Conservation (phyloP, 192 early-diverging fungal genomes). For the Coemansia sp. region DNA sequence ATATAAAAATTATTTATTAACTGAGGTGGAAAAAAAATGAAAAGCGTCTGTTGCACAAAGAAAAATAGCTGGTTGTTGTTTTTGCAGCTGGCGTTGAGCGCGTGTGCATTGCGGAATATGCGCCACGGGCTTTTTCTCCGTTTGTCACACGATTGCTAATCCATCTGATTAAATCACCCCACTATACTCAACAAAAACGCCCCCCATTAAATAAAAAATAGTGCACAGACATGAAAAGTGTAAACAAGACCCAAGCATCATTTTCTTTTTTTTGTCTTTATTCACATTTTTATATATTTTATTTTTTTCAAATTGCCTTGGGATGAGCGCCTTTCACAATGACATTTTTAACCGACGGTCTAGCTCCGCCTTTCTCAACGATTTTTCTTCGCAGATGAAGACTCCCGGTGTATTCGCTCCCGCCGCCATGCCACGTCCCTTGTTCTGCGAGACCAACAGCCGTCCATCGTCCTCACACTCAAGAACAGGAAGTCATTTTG, state of each 20-base stretch:
- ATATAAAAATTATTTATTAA: neutral
- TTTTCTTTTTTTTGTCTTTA: neutral
- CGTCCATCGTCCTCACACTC: conserved; percentile 11
- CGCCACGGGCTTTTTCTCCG: neutral
- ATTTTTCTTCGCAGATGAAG: conserved; percentile 25
- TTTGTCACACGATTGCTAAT: neutral
- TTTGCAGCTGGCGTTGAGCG: neutral
- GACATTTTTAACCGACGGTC: conserved; percentile 40
- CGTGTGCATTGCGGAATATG: neutral
- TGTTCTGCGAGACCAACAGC: conserved; percentile 25
- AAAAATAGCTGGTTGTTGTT: neutral
- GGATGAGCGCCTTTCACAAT: conserved; percentile 52
- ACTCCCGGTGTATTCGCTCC: conserved; percentile 42
- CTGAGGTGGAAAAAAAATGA: neutral
- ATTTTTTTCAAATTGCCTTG: neutral
- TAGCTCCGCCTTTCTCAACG: conserved; percentile 2
- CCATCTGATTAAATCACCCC: neutral
- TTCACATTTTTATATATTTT: conserved; percentile 8
- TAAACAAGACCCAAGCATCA: neutral
- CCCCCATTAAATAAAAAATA: neutral
- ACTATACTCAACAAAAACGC: conserved; percentile 5
- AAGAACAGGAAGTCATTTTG: conserved; percentile 20
- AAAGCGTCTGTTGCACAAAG: neutral
- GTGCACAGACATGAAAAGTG: neutral
- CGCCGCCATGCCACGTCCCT: conserved; percentile 40